phyloP scores from a whole-genome alignment of 768 basidiomycete genomes.

The Postia placenta region DNA sequence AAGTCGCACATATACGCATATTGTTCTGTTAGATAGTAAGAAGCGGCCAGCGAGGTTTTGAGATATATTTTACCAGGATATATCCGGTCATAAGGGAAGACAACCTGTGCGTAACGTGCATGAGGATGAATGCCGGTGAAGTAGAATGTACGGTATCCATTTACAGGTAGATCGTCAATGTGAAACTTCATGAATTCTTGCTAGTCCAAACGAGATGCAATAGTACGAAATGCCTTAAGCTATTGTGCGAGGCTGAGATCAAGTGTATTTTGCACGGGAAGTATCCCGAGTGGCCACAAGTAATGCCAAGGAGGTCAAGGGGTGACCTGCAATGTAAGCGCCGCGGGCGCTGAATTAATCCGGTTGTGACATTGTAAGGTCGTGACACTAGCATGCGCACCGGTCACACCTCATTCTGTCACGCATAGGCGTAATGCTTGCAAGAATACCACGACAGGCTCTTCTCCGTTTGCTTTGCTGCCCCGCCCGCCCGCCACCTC shows the following conservation, averaged over 20 bases:
- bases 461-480: not conserved
- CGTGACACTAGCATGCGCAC: too few species aligned
- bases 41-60: constrained; percentile 7
- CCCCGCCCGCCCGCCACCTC: not conserved
- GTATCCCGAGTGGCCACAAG: too few species aligned
- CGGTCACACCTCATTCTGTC: not conserved
- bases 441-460: constrained; percentile 10
- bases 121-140: constrained; percentile 5
- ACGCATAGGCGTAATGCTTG: constrained; percentile 18
- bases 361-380: too few species aligned
- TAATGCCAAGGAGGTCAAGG: too few species aligned
- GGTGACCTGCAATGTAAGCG: too few species aligned
- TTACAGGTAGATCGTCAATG: constrained; percentile 41
- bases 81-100: constrained; percentile 92
- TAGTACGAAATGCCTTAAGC: too few species aligned
- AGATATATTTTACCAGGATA: constrained; percentile 86
- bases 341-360: too few species aligned
- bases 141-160: constrained; percentile 9
- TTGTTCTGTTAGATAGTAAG: constrained; percentile 58
- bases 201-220: not conserved
- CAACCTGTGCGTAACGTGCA: constrained; percentile 44
- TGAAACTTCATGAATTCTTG: constrained; percentile 26
- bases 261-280: too few species aligned
- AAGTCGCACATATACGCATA: constrained; percentile 99
- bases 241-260: too few species aligned